Percentiles rank a stretch among this genome's conserved stretches.
Conservation (phyloP, 1,284 basidiomycete genomes). For the Farysia itapuensis region DNA sequence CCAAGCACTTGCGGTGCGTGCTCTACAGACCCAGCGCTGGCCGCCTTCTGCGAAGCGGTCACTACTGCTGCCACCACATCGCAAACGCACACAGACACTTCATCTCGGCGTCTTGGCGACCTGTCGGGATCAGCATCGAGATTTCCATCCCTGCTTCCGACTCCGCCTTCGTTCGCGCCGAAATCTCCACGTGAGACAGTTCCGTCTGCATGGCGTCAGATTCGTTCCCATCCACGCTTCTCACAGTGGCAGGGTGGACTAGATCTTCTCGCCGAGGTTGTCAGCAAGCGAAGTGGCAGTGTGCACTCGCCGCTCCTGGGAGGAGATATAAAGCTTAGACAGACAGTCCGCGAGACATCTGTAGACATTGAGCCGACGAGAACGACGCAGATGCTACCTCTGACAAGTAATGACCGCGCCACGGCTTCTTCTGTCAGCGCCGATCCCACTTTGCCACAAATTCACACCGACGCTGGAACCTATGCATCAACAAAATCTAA, state of each 20-base stretch:
- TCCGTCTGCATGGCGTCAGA: slow-evolving; percentile 49
- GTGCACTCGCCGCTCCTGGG: slow-evolving; percentile 25
- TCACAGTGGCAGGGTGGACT: slow-evolving; percentile 47
- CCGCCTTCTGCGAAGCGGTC: slow-evolving; percentile 43
- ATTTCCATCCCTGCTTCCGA: no score
- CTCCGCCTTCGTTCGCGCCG: no score
- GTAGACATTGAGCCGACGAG: slow-evolving; percentile 30
- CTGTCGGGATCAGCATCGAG: no score
- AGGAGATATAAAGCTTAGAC: neutral
- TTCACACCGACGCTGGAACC: slow-evolving; percentile 5
- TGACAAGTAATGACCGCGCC: slow-evolving; percentile 21
- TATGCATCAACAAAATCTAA: slow-evolving; percentile 1
- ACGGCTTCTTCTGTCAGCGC: neutral
- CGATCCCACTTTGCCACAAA: slow-evolving; percentile 10
- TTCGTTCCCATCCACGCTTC: slow-evolving; percentile 55
- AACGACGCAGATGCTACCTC: slow-evolving; percentile 1
- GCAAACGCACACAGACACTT: no score
- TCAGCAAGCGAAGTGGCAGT: slow-evolving; percentile 35
- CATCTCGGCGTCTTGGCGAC: no score
- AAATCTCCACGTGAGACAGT: slow-evolving; percentile 49
- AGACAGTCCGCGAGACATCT: slow-evolving; percentile 13
- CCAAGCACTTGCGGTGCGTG: slow-evolving; percentile 41
- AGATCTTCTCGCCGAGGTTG: slow-evolving; percentile 55
- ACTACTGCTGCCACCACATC: slow-evolving; percentile 12
- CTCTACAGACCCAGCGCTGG: slow-evolving; percentile 37